A percentile compares a stretch with the other conserved stretches of the same genome.
These are phyloP conservation scores for Pulveroboletus ravenelii DNA, from an alignment of 768 basidiomycete species.

Conservation along the genomic window DNA sequence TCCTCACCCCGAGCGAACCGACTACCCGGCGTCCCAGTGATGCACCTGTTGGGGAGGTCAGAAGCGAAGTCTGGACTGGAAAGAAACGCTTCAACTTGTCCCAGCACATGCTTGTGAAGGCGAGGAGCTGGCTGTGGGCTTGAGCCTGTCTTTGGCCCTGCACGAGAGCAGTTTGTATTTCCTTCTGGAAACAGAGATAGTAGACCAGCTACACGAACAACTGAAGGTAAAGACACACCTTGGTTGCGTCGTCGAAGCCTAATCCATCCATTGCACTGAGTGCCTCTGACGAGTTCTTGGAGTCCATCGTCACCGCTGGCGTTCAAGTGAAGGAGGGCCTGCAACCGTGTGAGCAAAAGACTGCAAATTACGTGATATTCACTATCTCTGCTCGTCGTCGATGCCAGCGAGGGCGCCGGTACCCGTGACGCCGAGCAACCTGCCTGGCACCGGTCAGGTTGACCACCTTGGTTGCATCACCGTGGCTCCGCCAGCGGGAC, in stretches of 20 bases:
- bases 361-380: slow-evolving; percentile 21
- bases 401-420: slow-evolving; percentile 3
- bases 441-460: neutral
- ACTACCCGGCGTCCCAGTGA: slow-evolving; percentile 72
- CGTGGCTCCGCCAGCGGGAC: slow-evolving; percentile 1
- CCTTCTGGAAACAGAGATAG: slow-evolving; percentile 51
- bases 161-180: slow-evolving; percentile 74
- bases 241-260: slow-evolving; percentile 69
- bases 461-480: neutral
- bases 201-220: slow-evolving; percentile 3
- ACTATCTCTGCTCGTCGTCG: slow-evolving; percentile 7
- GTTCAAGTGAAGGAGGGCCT: neutral
- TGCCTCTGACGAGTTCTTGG: slow-evolving; percentile 23
- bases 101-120: slow-evolving; percentile 83
- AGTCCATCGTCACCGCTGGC: slow-evolving; percentile 12
- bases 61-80: neutral
- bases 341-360: slow-evolving; percentile 26
- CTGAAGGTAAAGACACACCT: slow-evolving; percentile 39
- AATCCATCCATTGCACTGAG: slow-evolving; percentile 36
- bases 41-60: slow-evolving; percentile 52
- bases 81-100: slow-evolving; percentile 63
- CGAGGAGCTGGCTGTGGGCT: slow-evolving; percentile 69
- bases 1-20: slow-evolving; percentile 78
- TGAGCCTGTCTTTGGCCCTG: slow-evolving; percentile 78
- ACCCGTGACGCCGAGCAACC: slow-evolving; percentile 4